Percentiles rank a stretch among this genome's conserved stretches.
phyloP scores from a whole-genome alignment of 164 flowering plant species.

The Dillenia turbinata region DNA sequence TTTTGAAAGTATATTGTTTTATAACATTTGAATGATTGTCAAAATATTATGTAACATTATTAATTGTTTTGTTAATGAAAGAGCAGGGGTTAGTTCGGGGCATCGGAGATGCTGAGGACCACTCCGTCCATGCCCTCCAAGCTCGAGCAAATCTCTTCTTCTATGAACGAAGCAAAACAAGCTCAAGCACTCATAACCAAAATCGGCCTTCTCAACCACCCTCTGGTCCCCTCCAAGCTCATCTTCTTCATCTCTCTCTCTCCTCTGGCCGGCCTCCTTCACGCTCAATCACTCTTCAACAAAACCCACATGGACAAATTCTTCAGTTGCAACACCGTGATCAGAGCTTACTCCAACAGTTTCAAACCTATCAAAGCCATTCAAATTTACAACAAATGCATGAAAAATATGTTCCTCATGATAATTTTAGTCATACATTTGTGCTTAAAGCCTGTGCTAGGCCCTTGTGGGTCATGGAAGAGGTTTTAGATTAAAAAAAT shows the following conservation, averaged over 20 bases:
- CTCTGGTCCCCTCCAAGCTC: slow-evolving; percentile 19
- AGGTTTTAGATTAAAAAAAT: neutral
- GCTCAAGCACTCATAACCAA: slow-evolving; percentile 33
- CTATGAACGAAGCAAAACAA: slow-evolving; percentile 28
- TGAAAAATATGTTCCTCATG: slow-evolving; percentile 15
- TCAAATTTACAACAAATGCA: slow-evolving; percentile 34
- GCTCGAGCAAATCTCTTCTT: slow-evolving; percentile 21
- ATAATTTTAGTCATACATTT: slow-evolving; percentile 36
- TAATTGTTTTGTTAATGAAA: too few species aligned
- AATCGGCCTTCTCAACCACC: slow-evolving; percentile 23
- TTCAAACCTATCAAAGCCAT: slow-evolving; percentile 33
- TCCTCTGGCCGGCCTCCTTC: slow-evolving; percentile 29
- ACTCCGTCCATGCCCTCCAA: slow-evolving; percentile 9
- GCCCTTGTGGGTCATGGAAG: slow-evolving; percentile 12
- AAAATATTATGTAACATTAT: too few species aligned
- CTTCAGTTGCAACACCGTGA: slow-evolving; percentile 39
- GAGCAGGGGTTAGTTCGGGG: too few species aligned
- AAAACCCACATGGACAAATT: slow-evolving; percentile 22
- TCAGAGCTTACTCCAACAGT: slow-evolving; percentile 40
- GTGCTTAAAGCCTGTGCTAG: slow-evolving; percentile 46
- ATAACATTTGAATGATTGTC: too few species aligned
- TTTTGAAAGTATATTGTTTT: too few species aligned
- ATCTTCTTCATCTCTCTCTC: slow-evolving; percentile 29
- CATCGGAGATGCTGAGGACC: neutral
- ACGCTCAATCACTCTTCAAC: slow-evolving; percentile 31